A percentile compares a stretch with the other conserved stretches of the same genome.
These are phyloP conservation scores for Pezicula rhizophila DNA, from an alignment of 2,329 filamentous ascomycete genomes.

Conservation along the genomic window DNA sequence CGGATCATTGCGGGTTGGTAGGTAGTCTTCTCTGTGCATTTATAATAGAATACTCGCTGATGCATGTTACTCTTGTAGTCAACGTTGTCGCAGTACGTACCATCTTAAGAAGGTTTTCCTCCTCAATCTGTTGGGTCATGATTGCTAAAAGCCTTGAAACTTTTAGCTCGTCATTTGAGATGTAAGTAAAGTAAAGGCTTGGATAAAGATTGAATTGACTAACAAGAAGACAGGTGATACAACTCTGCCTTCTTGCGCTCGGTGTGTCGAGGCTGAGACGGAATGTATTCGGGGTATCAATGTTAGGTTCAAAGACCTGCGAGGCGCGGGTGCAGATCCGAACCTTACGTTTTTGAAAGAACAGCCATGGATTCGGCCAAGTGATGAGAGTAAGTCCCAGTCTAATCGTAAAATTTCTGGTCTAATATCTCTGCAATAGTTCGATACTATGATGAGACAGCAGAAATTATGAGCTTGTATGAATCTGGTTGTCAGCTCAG, in stretches of 20 bases:
- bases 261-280: neutral
- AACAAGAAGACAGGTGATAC: neutral
- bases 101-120: too few species aligned
- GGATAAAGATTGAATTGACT: too few species aligned
- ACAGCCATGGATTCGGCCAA: neutral
- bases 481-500: neutral
- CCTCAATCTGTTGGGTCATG: too few species aligned
- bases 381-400: neutral
- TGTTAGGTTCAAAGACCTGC: neutral
- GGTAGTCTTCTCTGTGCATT: too few species aligned
- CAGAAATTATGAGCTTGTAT: neutral
- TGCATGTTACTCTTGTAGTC: too few species aligned
- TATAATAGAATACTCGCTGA: too few species aligned
- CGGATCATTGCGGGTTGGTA: too few species aligned
- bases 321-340: neutral
- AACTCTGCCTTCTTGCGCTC: constrained; percentile 1
- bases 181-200: neutral
- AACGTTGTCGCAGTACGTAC: too few species aligned
- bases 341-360: neutral
- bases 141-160: too few species aligned
- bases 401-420: neutral
- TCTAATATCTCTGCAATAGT: neutral
- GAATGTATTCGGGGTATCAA: neutral
- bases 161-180: neutral
- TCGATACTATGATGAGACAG: neutral